Base-by-base conservation (phyloP, 345 rosid genomes). In the Camelina neglecta region DNA sequence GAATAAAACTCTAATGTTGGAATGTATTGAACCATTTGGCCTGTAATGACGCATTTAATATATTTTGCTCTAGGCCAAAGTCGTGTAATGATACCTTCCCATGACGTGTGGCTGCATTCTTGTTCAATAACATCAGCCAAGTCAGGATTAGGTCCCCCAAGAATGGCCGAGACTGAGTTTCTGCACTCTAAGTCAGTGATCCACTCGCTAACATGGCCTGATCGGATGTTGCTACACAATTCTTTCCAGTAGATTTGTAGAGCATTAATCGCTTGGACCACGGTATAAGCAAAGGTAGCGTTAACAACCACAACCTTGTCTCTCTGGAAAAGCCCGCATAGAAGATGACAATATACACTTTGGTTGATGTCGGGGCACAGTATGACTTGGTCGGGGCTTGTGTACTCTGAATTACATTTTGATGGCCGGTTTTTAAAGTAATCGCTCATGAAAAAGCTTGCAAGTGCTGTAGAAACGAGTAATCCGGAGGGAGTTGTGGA, bases 1-100 rank as follows among this genome's bases (percentile, higher is more conserved):
- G 86, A 76, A 68, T 90, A 89, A 53, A 84, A 84, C 50, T 87
- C 89, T 26, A 90, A 83, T 16, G 75, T 81, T 10, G 87, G 81
- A 16, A 87, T 76, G 55, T 89, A 87, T 39, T 84, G 90, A 29
- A 83, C 84, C 92, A 87, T 89, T 0, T 84, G 79, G 18, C 94
- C 92, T 16, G 94, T 86, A 56, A 86, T 73, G 56, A 85, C 83
- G 18, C 77, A 79, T 69, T 77, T 79, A 67, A 89, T 81, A 71
- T 55, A 82, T 85, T 87, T 91, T 10, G 87, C 75, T 44, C 54
- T 67, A 7, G 92, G 92, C 91, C 92, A 87, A 15, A 91, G 65
- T 71, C 72, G 86, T 75, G 66, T 82, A 11, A 91, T 80, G 45
- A 91, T 86, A 56, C 90, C 91, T 69, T 86, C 86, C 92, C 97